Evolutionary conservation across 805 yeast genomes (phyloP).

Genomic region (Pichia heedii): DNA sequence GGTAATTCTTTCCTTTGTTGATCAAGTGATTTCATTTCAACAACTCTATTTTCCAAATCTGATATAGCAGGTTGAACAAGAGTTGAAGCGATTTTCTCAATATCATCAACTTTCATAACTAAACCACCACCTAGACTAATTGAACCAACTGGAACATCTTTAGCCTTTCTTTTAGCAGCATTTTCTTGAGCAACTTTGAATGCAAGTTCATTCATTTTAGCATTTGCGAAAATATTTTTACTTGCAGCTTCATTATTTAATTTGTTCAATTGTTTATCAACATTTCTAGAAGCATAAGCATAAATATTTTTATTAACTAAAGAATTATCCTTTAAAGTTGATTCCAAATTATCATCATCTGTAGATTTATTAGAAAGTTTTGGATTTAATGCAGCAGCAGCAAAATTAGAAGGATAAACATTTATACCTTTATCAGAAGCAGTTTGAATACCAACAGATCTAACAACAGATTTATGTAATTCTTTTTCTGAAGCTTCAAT

Average conservation of each 20-base stretch:
- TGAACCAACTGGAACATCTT: conserved; percentile 38
- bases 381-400: conserved; percentile 41
- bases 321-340: conserved; percentile 29
- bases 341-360: conserved; percentile 30
- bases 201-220: conserved; percentile 55
- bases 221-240: conserved; percentile 20
- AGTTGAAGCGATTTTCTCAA: conserved; percentile 69
- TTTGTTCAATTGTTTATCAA: conserved; percentile 26
- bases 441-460: conserved; percentile 29
- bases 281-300: conserved; percentile 44
- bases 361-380: conserved; percentile 16
- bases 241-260: conserved; percentile 21
- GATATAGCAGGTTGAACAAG: conserved; percentile 76
- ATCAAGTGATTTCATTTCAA: conserved; percentile 60
- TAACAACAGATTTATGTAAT: conserved; percentile 13
- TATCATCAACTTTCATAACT: conserved; percentile 62
- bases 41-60: conserved; percentile 57
- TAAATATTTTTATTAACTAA: conserved; percentile 36
- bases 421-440: conserved; percentile 28
- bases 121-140: conserved; percentile 86
- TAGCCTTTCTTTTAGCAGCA: conserved; percentile 42
- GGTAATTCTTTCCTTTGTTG: conserved; percentile 32
- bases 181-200: conserved; percentile 66
- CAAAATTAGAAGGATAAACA: conserved; percentile 36
- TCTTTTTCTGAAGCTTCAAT: conserved; percentile 7